Percentiles rank a stretch among this genome's conserved stretches.
These are phyloP conservation scores for Mychonastes homosphaera DNA, from an alignment of 139 green algal species.

Conservation along the genomic window DNA sequence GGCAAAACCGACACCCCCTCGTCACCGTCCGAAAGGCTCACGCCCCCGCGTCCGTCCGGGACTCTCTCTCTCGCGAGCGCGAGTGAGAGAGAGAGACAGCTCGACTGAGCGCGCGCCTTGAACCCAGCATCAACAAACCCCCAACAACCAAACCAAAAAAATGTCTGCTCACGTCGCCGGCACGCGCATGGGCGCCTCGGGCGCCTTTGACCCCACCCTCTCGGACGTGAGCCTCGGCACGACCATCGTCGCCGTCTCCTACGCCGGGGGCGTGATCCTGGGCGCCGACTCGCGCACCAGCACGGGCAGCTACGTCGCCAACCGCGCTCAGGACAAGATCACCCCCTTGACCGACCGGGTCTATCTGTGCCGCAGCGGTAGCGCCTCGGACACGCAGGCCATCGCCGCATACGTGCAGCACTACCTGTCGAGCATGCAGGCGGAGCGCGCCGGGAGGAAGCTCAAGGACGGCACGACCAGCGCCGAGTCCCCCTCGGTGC, in stretches of 20 bases:
- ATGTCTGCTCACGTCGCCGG: too few species aligned
- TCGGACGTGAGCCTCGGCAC: constrained; percentile 49
- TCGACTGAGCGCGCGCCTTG: too few species aligned
- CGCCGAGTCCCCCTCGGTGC: too few species aligned
- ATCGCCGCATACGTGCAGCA: constrained; percentile 46
- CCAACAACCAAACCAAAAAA: too few species aligned
- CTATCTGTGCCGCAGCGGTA: constrained; percentile 43
- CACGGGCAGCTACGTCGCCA: constrained; percentile 84
- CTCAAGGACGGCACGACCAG: not conserved
- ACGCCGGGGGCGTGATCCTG: constrained; percentile 77
- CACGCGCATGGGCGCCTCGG: too few species aligned
- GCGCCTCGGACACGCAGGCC: constrained; percentile 45
- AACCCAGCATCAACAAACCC: too few species aligned
- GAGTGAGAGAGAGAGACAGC: too few species aligned
- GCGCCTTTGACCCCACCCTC: too few species aligned
- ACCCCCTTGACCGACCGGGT: constrained; percentile 46
- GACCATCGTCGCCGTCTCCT: constrained; percentile 83
- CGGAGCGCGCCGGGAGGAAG: not conserved
- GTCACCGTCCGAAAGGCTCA: too few species aligned
- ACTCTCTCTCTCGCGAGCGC: too few species aligned
- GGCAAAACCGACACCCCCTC: too few species aligned
- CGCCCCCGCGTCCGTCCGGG: too few species aligned
- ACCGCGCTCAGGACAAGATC: constrained; percentile 82
- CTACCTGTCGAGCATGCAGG: not conserved
- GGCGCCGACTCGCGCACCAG: constrained; percentile 72